phyloP scores from a whole-genome alignment of 768 basidiomycete genomes.

The Crepidotus variabilis region DNA sequence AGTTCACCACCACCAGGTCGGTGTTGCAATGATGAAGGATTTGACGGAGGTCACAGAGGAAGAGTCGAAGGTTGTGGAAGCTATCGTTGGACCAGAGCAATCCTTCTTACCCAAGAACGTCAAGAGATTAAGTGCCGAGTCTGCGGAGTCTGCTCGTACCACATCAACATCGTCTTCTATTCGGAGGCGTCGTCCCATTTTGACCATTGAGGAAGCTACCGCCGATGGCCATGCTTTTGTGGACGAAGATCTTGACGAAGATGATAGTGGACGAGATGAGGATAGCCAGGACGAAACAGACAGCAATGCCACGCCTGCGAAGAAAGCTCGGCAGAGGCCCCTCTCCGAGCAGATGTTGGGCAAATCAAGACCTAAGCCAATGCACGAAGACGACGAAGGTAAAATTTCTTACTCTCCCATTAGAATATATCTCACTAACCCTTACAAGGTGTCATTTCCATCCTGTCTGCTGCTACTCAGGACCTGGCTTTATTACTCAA shows the following conservation, averaged over 20 bases:
- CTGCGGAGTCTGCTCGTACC: background rate
- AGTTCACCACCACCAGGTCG: conserved; percentile 13
- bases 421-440: background rate
- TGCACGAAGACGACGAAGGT: conserved; percentile 58
- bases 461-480: conserved; percentile 77
- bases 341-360: conserved; percentile 62
- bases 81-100: conserved; percentile 5
- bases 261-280: conserved; percentile 9
- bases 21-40: conserved; percentile 4
- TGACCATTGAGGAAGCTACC: conserved; percentile 53
- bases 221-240: conserved; percentile 41
- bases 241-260: conserved; percentile 11
- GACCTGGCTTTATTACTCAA: conserved; percentile 78
- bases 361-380: conserved; percentile 41
- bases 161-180: background rate
- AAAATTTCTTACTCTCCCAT: conserved; percentile 26
- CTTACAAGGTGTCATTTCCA: conserved; percentile 52
- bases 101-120: conserved; percentile 1
- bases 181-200: conserved; percentile 21
- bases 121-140: conserved; percentile 3
- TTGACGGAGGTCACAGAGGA: background rate
- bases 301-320: conserved; percentile 34
- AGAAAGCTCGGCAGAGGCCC: conserved; percentile 50
- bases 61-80: conserved; percentile 6
- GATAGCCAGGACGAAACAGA: conserved; percentile 11